Percentiles rank a stretch among this genome's conserved stretches.
Evolutionary conservation across 2,329 filamentous ascomycete genomes (phyloP).

Genomic region (Sporothrix sp.): DNA sequence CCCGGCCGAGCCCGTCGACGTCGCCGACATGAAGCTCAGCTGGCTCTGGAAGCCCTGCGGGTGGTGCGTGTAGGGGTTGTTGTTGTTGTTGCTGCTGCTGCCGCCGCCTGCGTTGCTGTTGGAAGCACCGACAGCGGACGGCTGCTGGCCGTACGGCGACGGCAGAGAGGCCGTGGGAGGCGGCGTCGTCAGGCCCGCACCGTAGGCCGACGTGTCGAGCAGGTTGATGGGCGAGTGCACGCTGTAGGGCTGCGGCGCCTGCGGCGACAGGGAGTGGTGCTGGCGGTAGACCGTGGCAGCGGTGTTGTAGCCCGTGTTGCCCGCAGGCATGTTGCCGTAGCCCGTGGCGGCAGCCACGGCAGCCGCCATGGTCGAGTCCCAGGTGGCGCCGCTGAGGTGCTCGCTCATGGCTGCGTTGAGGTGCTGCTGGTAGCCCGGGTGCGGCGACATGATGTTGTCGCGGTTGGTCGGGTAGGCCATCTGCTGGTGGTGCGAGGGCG

Average conservation of each 20-base stretch:
- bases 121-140: neutral
- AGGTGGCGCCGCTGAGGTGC: conserved; percentile 33
- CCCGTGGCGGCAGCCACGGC: neutral
- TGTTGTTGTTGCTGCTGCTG: too few relatives aligned
- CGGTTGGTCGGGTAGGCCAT: conserved; percentile 21
- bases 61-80: conserved; percentile 11
- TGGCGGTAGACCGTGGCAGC: conserved; percentile 7
- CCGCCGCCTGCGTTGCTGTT: neutral
- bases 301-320: conserved; percentile 10
- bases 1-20: conserved; percentile 14
- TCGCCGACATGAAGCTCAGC: conserved; percentile 30
- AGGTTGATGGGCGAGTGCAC: conserved; percentile 25
- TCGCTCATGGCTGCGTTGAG: conserved; percentile 48
- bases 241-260: conserved; percentile 9
- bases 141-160: conserved; percentile 29
- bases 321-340: conserved; percentile 8
- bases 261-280: conserved; percentile 14
- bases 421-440: conserved; percentile 41
- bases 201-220: conserved; percentile 36
- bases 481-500: conserved; percentile 6
- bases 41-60: conserved; percentile 23
- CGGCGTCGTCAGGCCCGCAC: conserved; percentile 45
- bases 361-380: conserved; percentile 28
- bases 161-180: conserved; percentile 45
- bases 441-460: conserved; percentile 45